Percentiles rank a stretch among this genome's conserved stretches.
Conservation (phyloP, 2,329 filamentous ascomycete genomes). For the Bretziella fagacearum region DNA sequence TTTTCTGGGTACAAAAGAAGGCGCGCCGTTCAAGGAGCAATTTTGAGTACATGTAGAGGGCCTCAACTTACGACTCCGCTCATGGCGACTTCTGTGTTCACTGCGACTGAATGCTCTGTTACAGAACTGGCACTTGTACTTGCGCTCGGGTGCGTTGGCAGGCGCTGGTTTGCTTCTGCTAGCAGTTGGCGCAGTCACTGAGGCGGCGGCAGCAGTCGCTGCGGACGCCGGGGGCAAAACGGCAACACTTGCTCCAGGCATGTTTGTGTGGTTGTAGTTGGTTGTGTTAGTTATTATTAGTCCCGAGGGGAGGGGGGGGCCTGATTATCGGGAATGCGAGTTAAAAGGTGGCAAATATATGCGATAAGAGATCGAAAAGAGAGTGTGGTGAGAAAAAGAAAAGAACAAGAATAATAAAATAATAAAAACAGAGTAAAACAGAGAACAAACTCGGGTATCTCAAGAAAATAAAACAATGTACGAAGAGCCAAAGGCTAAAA, state of each 20-base stretch:
- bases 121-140: constrained; percentile 99
- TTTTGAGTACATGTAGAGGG: constrained; percentile 9
- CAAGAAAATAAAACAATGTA: no score
- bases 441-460: no score
- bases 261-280: constrained; percentile 30
- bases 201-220: constrained; percentile 49
- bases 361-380: neutral
- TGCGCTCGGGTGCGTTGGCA: constrained; percentile 57
- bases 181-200: constrained; percentile 55
- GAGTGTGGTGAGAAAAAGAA: neutral
- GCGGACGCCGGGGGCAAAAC: constrained; percentile 37
- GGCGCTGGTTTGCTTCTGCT: constrained; percentile 6
- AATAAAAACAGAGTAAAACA: no score
- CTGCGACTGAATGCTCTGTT: constrained; percentile 93
- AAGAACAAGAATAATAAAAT: constrained; percentile 1
- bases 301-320: neutral
- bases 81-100: constrained; percentile 91
- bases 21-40: neutral
- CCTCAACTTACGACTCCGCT: constrained; percentile 82
- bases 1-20: neutral
- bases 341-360: neutral
- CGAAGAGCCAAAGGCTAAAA: no score
- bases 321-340: neutral
- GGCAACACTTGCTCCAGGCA: constrained; percentile 56
- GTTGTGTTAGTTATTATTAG: neutral